Evolutionary conservation across 1,284 basidiomycete species (phyloP), one percentile per base, ranked within the genome.

Genomic region (Cutaneotrichosporon cutaneum): DNA sequence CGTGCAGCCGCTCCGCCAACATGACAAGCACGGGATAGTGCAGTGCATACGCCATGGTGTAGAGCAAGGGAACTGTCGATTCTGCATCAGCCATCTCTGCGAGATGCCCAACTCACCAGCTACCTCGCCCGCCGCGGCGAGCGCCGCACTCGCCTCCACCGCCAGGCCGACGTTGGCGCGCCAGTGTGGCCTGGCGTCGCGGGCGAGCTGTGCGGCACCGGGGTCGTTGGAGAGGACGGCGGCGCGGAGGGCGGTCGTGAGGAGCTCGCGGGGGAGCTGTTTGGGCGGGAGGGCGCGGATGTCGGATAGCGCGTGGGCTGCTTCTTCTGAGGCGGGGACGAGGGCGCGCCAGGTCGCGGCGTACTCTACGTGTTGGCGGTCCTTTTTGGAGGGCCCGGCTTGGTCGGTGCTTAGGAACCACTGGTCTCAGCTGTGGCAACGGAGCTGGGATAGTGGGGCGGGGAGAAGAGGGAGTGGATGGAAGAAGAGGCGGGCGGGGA

Each of bases 211-310:
- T 1, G 65, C 61, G 1, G 67, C 74, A 4, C 30, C 50, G 0
- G 18, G 18, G 48, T 73, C 65, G 0, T 54, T 51, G 8, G 52
- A 54, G 0, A n/a, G 47, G 2, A 71, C 26, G 2, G 74, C 69
- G 8, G 69, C 68, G 4, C 68, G 66, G 7, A 72, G 64, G 4
- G 65, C 75, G 6, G 68, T 72, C 50, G 72, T 72, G 13, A 77
- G 50, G 24, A 75, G 57, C 52, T 77, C 76, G 30, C 69, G 58
- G 1, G 64, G 61, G 11, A 77, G 60, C 4, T 61, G 60, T 4
- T 13, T 65, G 8, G 68, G 57, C 14, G 65, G 33, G 32, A 66
- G 64, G 7, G 64, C 27, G 13, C 27, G 50, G 21, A 66, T 56
- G 36, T 61, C 64, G 16, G 35, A 51, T 1, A 66, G 58, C 1